Evolutionary conservation across 768 basidiomycete species (phyloP).

Genomic region (Coprinopsis sp.): DNA sequence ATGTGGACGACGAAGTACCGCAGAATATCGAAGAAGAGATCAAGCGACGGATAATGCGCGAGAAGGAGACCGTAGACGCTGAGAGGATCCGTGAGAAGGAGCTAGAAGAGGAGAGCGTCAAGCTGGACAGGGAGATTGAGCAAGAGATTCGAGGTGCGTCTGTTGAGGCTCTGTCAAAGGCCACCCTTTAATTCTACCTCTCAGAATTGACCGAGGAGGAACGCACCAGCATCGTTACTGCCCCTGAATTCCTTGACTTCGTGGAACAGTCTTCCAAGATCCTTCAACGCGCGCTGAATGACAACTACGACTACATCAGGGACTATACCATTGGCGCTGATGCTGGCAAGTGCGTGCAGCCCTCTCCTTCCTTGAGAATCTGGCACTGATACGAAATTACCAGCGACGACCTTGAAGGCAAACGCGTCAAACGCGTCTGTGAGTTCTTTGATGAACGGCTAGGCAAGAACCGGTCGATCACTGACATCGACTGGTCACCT

Average conservation of each 20-base stretch:
- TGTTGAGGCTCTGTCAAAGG: conserved; percentile 4
- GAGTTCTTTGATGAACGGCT: conserved; percentile 90
- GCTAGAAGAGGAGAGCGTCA: conserved; percentile 76
- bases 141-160: conserved; percentile 83
- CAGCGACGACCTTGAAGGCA: conserved; percentile 89
- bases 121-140: conserved; percentile 82
- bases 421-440: conserved; percentile 88
- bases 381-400: background rate
- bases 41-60: conserved; percentile 63
- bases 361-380: conserved; percentile 1
- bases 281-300: conserved; percentile 89
- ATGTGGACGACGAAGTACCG: conserved; percentile 51
- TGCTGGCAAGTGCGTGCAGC: conserved; percentile 61
- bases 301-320: conserved; percentile 93
- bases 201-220: conserved; percentile 87
- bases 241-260: conserved; percentile 90
- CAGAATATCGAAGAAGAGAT: conserved; percentile 66
- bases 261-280: conserved; percentile 94
- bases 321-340: conserved; percentile 94
- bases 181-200: background rate
- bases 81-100: conserved; percentile 65
- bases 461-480: conserved; percentile 91
- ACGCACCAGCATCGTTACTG: conserved; percentile 71
- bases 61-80: conserved; percentile 54
- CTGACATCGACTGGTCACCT: conserved; percentile 96